A percentile compares a stretch with the other conserved stretches of the same genome.
Conservation (phyloP, 352 stramenopile species). For the Pseudoperonospora humuli region DNA sequence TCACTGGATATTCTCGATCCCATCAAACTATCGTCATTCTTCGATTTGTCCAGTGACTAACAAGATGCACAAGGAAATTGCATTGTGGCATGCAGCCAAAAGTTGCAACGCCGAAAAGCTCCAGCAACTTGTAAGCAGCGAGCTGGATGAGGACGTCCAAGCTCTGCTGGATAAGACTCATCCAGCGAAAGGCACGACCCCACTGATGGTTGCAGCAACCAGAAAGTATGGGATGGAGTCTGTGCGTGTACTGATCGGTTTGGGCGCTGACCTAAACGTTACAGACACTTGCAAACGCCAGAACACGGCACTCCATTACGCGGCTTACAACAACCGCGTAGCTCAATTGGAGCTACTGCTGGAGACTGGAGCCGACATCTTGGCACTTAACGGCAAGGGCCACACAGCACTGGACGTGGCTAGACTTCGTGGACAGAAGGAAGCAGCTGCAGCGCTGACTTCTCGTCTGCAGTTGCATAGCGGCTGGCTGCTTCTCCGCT, state of each 20-base stretch:
- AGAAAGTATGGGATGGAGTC: conserved; percentile 36
- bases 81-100: conserved; percentile 26
- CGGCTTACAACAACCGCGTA: conserved; percentile 45
- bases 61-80: conserved; percentile 15
- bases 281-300: conserved; percentile 29
- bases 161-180: conserved; percentile 34
- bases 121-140: conserved; percentile 14
- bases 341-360: conserved; percentile 49
- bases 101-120: conserved; percentile 27
- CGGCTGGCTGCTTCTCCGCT: conserved; percentile 48
- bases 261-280: conserved; percentile 38
- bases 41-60: conserved; percentile 8
- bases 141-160: conserved; percentile 11
- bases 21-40: conserved; percentile 16
- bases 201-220: conserved; percentile 63
- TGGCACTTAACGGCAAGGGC: conserved; percentile 44
- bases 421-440: conserved; percentile 34
- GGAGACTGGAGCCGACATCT: conserved; percentile 25
- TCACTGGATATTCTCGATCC: neutral
- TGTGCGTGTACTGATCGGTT: conserved; percentile 47
- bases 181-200: conserved; percentile 42
- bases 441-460: conserved; percentile 40
- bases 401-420: conserved; percentile 57
- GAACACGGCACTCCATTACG: conserved; percentile 65
- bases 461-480: conserved; percentile 38